Base-by-base conservation (phyloP, 371 early-diverging fungal species). In the Rhizopus microsporus region DNA sequence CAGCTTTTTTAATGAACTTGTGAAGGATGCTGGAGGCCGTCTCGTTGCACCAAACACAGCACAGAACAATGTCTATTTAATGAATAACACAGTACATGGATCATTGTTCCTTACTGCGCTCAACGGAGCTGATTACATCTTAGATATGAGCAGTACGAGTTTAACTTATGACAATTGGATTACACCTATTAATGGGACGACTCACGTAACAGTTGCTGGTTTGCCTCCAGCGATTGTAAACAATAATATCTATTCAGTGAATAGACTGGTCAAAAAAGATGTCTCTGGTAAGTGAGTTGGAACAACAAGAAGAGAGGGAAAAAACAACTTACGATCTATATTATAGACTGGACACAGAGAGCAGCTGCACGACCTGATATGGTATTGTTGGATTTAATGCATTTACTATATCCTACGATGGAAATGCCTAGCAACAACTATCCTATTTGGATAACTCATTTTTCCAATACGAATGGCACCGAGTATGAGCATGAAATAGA, bases 331-430 rank as follows among this genome's bases (percentile, higher is more conserved):
- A 8, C 8, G 38, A 7, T 4, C 23, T 8, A 44, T 35, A 13
- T 6, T 39, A 4, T 56, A 78, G 78, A 78, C 51, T 78, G 68
- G 65, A 38, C 52, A 10, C 67, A 78, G 49, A 56, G 78, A 51
- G 65, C 71, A 13, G 65, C 67, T 48, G 72, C 72, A 13, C 67
- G 78, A 30, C 78, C 78, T 40, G 78, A 78, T 62, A 55, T 78
- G 38, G 73, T 60, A 3, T 39, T 78, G 33, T 42, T 57, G 15
- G 56, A 66, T 38, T 17, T 71, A 15, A 57, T 60, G 29, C 35
- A 56, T 12, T 38, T 49, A 7, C 16, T 55, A 0, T 35, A 62
- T 54, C 53, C 53, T n/a, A 16, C 33, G 7, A 45, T 47, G 35
- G 42, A 9, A 6, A 29, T 62, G 0, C 10, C 53, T n/a, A 30